Conservation (phyloP, 768 basidiomycete species). For the Dentipellis fragilis region DNA sequence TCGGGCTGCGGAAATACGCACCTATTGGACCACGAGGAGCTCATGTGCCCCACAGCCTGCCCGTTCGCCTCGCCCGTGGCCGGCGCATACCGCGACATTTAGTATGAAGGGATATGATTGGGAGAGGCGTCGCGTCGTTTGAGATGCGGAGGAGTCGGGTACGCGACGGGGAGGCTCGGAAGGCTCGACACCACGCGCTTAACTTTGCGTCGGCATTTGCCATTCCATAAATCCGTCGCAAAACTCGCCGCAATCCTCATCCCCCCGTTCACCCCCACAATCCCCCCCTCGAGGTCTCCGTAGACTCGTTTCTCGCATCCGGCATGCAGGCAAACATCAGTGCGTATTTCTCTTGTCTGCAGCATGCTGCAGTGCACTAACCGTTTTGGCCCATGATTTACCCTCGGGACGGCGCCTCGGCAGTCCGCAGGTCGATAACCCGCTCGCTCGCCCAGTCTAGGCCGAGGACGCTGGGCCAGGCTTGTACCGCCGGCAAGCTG, state of each 20-base stretch:
- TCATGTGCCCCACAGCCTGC: too few relatives aligned
- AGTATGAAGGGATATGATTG: too few relatives aligned
- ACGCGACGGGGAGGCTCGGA: too few relatives aligned
- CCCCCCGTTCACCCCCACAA: background rate
- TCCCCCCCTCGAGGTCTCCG: background rate
- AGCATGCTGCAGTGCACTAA: background rate
- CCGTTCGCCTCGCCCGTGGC: too few relatives aligned
- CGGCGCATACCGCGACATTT: too few relatives aligned
- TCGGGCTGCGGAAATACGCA: too few relatives aligned
- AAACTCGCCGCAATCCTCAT: background rate
- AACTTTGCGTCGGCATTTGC: background rate
- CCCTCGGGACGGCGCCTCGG: background rate
- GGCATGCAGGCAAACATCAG: background rate
- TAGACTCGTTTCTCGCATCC: background rate
- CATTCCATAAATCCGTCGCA: background rate
- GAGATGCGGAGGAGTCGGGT: too few relatives aligned
- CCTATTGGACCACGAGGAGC: too few relatives aligned
- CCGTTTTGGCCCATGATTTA: background rate
- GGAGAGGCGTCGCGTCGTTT: too few relatives aligned
- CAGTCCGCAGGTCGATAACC: background rate
- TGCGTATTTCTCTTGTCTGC: background rate
- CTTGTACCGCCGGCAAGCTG: constrained; percentile 9
- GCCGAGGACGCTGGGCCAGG: constrained; percentile 9
- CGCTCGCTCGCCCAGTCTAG: constrained; percentile 15
- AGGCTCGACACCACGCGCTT: too few relatives aligned